These are phyloP conservation scores for Xylaria grammica DNA, from an alignment of 495 filamentous ascomycete genomes.

Conservation along the genomic window DNA sequence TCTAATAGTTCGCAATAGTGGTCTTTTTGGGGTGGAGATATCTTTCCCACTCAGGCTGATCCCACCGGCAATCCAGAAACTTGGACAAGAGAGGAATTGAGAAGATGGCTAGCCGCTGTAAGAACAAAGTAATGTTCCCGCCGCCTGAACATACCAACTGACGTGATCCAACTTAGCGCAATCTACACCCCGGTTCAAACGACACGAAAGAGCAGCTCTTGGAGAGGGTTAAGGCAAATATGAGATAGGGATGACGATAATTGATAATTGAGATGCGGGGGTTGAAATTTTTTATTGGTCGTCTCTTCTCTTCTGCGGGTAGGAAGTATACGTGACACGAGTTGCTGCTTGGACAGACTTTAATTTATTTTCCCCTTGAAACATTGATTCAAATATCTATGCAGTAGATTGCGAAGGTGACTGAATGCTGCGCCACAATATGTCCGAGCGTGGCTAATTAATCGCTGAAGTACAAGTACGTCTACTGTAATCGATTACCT, in stretches of 20 bases:
- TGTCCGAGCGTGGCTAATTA: background rate
- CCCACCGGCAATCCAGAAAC: constrained; percentile 78
- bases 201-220: constrained; percentile 78
- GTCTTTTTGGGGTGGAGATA: constrained; percentile 81
- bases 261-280: background rate
- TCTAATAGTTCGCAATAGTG: constrained; percentile 45
- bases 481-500: too few species aligned
- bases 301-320: background rate
- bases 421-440: too few species aligned
- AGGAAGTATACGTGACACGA: background rate
- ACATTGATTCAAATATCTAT: too few species aligned
- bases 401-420: too few species aligned
- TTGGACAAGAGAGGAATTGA: constrained; percentile 76
- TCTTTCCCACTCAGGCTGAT: constrained; percentile 74
- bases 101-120: constrained; percentile 78
- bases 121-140: constrained; percentile 33
- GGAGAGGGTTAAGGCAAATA: constrained; percentile 79
- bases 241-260: constrained; percentile 49
- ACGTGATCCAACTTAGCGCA: constrained; percentile 59
- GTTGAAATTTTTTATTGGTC: background rate
- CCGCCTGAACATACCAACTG: background rate
- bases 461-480: too few species aligned
- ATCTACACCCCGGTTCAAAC: constrained; percentile 66
- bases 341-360: too few species aligned
- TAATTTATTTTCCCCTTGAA: too few species aligned